Evolutionary conservation across 1,284 basidiomycete species (phyloP).

Genomic region (Mycena citricolor): DNA sequence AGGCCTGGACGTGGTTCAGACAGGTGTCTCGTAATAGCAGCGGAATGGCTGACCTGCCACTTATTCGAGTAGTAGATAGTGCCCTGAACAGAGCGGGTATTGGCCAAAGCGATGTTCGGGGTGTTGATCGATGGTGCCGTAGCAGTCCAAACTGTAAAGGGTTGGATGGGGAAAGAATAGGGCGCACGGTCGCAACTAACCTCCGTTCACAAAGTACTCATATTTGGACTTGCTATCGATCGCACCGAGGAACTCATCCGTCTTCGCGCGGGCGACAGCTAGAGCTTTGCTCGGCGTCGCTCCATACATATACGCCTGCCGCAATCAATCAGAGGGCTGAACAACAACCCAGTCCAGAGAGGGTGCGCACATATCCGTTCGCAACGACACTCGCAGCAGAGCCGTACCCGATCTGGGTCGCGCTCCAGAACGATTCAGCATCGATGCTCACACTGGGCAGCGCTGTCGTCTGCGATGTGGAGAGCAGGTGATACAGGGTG

Average conservation of each 20-base stretch:
- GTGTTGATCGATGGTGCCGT: too few species aligned
- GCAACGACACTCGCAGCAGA: conserved; percentile 4
- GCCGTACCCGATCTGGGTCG: conserved; percentile 16
- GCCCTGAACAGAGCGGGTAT: neutral
- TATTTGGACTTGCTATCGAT: neutral
- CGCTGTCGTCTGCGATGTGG: neutral
- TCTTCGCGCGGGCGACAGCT: conserved; percentile 7
- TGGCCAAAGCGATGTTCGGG: neutral
- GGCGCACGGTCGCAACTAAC: too few species aligned
- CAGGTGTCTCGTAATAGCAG: too few species aligned
- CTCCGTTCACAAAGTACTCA: conserved; percentile 15
- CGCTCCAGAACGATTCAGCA: conserved; percentile 7
- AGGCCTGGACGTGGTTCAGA: neutral
- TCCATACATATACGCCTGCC: conserved; percentile 14
- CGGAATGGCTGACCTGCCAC: too few species aligned
- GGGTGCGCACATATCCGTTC: conserved; percentile 9
- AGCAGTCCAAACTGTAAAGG: neutral
- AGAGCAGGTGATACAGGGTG: conserved; percentile 9
- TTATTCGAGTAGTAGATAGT: neutral
- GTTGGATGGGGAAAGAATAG: neutral
- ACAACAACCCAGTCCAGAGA: neutral
- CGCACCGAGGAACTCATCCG: conserved; percentile 1
- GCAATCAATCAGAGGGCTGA: neutral
- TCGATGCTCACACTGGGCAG: conserved; percentile 1
- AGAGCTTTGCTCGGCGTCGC: conserved; percentile 8